Evolutionary conservation across 192 early-diverging fungal species (phyloP), one percentile per base, ranked within the genome.

Genomic region (Umbelopsis vinacea): DNA sequence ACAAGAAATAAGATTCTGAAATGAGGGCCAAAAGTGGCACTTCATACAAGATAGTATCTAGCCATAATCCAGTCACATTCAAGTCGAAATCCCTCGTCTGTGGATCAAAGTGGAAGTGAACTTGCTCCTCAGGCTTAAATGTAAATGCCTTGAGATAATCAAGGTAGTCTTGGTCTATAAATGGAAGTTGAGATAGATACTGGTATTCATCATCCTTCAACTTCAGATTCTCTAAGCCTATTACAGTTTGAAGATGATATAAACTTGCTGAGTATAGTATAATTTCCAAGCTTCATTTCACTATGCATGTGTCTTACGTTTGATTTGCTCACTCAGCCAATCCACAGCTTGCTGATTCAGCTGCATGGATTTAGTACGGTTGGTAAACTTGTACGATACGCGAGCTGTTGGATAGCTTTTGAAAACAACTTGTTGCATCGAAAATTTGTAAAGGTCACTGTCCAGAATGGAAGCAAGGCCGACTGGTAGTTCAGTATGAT

Each of bases 371-470:
- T 77, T 67, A 12, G 88, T 83, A 37, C 92, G 81, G 71, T 91
- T 94, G 9, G 86, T 89, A 82, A 92, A 91, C 24, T 79, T 72
- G 57, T 94, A 94, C 6, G 40, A 43, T 43, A 43, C 40, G 40
- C 40, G 40, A 43, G 40, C 40, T 43, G 40, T 43, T 43, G 40
- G 47, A 81, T 79, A 94, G 48, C 92, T 89, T 70, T 91, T 84
- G 17, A 90, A 73, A 12, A 93, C 88, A 0, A 88, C 90, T 67
- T 94, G 87, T 73, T 93, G 92, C 92, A 94, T 94, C 40, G 89
- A 88, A 43, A 94, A 90, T 74, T 94, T 94, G 89, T 94, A 93
- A 68, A 92, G 81, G 71, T 94, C 92, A 82, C 92, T 91, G 70
- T 93, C 93, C 15, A 95, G 88, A 50, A 95, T 87, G 12, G 90